Conservation (phyloP, 495 filamentous ascomycete species). For the Evernia prunastri region DNA sequence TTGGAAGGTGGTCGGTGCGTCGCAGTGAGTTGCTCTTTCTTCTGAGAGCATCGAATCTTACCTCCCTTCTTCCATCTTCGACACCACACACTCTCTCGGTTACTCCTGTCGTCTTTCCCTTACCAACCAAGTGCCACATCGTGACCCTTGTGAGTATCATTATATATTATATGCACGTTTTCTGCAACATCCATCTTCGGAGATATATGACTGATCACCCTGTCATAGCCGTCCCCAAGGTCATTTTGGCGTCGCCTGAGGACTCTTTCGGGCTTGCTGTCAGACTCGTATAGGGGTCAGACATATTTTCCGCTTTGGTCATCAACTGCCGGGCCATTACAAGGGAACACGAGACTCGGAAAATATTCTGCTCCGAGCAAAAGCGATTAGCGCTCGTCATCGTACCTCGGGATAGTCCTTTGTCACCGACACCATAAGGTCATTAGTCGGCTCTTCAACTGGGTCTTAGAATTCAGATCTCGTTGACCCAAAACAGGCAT, state of each 20-base stretch:
- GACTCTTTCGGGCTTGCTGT: conserved; percentile 11
- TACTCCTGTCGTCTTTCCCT: background rate
- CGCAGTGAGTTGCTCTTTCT: conserved; percentile 2
- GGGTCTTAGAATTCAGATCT: background rate
- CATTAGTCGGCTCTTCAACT: too few relatives aligned
- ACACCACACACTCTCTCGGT: background rate
- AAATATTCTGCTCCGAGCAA: background rate
- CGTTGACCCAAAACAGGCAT: background rate
- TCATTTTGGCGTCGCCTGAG: background rate
- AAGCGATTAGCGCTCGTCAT: background rate
- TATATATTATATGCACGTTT: background rate
- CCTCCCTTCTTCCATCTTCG: background rate
- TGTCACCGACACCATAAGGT: background rate
- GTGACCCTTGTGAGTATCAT: background rate
- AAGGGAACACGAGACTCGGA: background rate
- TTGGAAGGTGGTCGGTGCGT: conserved; percentile 11
- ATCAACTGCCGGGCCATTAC: conserved; percentile 3
- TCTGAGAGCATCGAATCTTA: background rate
- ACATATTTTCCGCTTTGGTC: conserved; percentile 4
- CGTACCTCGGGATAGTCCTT: background rate
- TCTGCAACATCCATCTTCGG: background rate
- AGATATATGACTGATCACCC: conserved; percentile 12
- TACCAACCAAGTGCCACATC: background rate
- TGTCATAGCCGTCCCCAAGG: background rate
- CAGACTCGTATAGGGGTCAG: background rate